Percentiles rank a stretch among this genome's conserved stretches.
phyloP scores from a whole-genome alignment of 164 flowering plant genomes.

The Santalum album region DNA sequence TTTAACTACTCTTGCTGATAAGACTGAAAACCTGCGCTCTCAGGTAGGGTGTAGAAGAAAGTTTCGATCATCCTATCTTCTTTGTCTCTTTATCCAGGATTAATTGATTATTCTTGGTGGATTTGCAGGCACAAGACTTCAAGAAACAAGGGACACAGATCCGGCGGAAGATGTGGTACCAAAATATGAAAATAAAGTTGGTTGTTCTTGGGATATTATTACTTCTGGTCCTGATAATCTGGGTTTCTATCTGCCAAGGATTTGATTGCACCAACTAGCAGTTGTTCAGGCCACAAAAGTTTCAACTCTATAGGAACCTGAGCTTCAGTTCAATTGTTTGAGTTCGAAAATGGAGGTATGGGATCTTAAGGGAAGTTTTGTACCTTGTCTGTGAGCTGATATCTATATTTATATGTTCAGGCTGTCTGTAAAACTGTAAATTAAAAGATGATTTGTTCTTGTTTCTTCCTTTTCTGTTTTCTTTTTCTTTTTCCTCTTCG shows the following conservation, averaged over 20 bases:
- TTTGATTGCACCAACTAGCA: conserved; percentile 65
- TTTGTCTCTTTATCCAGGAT: neutral
- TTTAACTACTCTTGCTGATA: conserved; percentile 52
- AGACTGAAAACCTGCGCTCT: conserved; percentile 58
- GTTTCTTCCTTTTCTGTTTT: too few species aligned
- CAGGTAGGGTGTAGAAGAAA: conserved; percentile 25
- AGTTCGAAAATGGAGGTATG: neutral
- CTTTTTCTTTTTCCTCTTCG: too few species aligned
- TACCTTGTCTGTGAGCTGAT: neutral
- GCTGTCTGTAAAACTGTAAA: neutral
- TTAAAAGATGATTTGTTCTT: neutral
- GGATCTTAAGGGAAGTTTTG: neutral
- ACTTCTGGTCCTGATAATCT: conserved; percentile 61
- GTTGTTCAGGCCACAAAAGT: neutral
- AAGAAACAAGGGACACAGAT: conserved; percentile 56
- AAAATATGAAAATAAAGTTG: conserved; percentile 88
- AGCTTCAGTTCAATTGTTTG: neutral
- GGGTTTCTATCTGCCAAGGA: conserved; percentile 81
- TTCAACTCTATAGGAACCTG: neutral
- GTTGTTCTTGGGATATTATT: conserved; percentile 70
- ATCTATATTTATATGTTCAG: neutral
- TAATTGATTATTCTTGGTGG: conserved; percentile 1
- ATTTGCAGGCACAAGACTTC: conserved; percentile 71
- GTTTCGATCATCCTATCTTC: neutral
- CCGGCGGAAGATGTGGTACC: conserved; percentile 84